These are phyloP conservation scores for Larix kaempferi DNA, from an alignment of 75 land plant species.

Conservation along the genomic window DNA sequence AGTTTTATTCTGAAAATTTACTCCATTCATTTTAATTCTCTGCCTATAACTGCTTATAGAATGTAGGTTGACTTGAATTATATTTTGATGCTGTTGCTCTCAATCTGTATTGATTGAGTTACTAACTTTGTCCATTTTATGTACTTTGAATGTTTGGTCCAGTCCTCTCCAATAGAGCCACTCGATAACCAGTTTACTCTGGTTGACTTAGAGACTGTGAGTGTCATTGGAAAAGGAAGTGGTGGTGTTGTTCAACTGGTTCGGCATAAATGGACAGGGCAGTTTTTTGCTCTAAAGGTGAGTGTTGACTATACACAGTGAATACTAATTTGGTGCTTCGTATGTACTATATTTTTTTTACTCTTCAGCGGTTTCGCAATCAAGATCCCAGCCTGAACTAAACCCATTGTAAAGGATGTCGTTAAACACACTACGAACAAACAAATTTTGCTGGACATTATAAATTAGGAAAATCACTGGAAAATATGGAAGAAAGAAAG, in stretches of 20 bases:
- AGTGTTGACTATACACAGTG: neutral
- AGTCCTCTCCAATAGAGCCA: constrained; percentile 49
- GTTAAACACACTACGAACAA: neutral
- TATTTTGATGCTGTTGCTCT: neutral
- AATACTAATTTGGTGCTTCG: constrained; percentile 1
- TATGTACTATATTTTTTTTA: neutral
- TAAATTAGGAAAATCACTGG: neutral
- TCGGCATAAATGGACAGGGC: constrained; percentile 58
- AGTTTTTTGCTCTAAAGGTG: constrained; percentile 68
- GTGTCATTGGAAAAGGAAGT: constrained; percentile 73
- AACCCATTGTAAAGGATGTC: neutral
- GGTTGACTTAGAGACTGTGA: constrained; percentile 68
- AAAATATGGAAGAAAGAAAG: neutral
- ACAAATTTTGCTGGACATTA: neutral
- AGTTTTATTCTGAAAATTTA: neutral
- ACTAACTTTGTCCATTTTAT: neutral
- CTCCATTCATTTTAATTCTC: neutral
- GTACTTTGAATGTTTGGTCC: constrained; percentile 11
- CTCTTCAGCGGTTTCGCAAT: neutral
- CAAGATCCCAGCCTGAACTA: neutral
- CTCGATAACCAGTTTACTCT: constrained; percentile 50
- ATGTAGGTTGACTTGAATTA: neutral
- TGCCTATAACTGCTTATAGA: neutral
- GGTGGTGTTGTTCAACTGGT: constrained; percentile 81
- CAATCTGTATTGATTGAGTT: constrained; percentile 23